Evolutionary conservation across 495 filamentous ascomycete species (phyloP).

Genomic region (Podospora comata): DNA sequence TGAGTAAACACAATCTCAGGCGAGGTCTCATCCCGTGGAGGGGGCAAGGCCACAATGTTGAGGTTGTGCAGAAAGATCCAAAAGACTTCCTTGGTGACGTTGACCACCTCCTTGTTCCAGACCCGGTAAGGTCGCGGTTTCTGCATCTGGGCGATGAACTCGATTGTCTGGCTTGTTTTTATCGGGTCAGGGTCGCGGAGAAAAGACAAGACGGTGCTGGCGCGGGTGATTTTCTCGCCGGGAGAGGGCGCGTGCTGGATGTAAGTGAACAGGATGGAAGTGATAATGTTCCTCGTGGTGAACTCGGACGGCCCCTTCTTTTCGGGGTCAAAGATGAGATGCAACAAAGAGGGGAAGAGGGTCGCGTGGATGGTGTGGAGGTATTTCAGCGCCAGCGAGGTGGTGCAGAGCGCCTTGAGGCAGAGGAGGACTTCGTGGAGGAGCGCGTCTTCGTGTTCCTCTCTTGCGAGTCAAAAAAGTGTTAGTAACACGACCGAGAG

Average conservation of each 20-base stretch:
- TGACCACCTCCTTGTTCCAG: constrained; percentile 88
- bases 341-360: constrained; percentile 82
- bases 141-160: constrained; percentile 86
- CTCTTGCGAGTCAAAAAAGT: constrained; percentile 47
- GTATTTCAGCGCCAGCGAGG: constrained; percentile 73
- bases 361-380: constrained; percentile 74
- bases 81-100: constrained; percentile 96
- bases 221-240: constrained; percentile 55
- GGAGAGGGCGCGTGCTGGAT: constrained; percentile 55
- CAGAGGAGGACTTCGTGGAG: constrained; percentile 91
- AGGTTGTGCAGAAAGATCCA: constrained; percentile 97
- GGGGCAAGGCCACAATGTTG: constrained; percentile 72
- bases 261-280: constrained; percentile 80
- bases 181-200: constrained; percentile 76
- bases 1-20: not conserved
- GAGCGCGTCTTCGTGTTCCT: constrained; percentile 93
- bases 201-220: constrained; percentile 68
- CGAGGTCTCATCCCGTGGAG: constrained; percentile 14
- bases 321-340: constrained; percentile 92
- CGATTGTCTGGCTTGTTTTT: constrained; percentile 69
- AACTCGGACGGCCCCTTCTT: constrained; percentile 97
- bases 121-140: constrained; percentile 83
- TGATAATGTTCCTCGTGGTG: constrained; percentile 83
- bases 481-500: constrained; percentile 18
- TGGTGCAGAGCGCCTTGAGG: constrained; percentile 92